Conservation (phyloP, 2,329 filamentous ascomycete species). For the Fusarium paranaense region DNA sequence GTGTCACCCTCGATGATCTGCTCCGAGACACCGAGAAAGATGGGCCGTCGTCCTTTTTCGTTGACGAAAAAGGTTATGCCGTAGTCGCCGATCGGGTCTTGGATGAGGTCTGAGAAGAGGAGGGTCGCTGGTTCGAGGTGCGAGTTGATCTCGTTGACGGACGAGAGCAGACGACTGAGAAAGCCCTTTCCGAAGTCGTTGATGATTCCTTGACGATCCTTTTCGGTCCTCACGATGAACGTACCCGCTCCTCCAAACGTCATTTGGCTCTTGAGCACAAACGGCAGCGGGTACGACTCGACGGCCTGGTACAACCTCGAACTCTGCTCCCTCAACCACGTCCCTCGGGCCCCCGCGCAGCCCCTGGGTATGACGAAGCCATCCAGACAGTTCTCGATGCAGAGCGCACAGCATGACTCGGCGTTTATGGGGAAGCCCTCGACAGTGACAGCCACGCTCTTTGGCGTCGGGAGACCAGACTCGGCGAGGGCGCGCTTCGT, state of each 20-base stretch:
- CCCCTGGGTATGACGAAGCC: constrained; percentile 39
- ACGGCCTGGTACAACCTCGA: constrained; percentile 41
- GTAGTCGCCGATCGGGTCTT: constrained; percentile 47
- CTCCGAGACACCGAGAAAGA: constrained; percentile 49
- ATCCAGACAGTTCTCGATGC: constrained; percentile 16
- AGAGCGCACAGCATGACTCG: constrained; percentile 42
- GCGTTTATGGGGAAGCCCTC: constrained; percentile 31
- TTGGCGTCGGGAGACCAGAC: constrained; percentile 50
- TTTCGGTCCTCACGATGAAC: constrained; percentile 45
- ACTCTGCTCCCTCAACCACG: constrained; percentile 47
- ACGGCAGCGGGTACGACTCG: constrained; percentile 42
- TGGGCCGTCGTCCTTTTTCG: constrained; percentile 33
- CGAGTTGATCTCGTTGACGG: constrained; percentile 44
- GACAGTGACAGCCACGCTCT: constrained; percentile 41
- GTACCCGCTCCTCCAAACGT: constrained; percentile 53
- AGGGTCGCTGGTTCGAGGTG: constrained; percentile 49
- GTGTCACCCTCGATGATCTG: constrained; percentile 49
- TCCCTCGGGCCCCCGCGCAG: constrained; percentile 43
- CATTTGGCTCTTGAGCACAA: constrained; percentile 54
- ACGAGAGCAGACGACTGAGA: constrained; percentile 46
- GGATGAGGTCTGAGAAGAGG: constrained; percentile 48
- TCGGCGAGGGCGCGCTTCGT: constrained; percentile 50
- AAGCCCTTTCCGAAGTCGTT: constrained; percentile 42
- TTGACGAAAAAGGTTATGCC: constrained; percentile 51
- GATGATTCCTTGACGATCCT: constrained; percentile 42